Base-by-base conservation (phyloP, 352 stramenopile genomes). In the Phytopythium ostracodes region DNA sequence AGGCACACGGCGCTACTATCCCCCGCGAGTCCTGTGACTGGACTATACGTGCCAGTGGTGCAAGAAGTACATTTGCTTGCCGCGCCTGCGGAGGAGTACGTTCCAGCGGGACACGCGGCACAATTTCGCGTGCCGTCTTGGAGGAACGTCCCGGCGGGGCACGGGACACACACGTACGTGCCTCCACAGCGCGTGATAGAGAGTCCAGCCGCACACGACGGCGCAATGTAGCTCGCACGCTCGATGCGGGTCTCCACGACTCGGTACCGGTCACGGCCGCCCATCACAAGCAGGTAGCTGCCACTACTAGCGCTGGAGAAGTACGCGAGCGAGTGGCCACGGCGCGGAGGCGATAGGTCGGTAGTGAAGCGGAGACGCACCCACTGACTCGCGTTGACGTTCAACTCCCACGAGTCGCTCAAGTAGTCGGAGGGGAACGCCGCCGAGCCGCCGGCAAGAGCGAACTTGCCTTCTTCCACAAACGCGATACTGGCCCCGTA, bases 351-450 rank as follows among this genome's bases (percentile, higher is more conserved):
- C 6, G 71, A 66, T 52, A 79, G 81, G 65, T 87, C 78, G n/a
- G 55, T 58, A 0, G 68, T 56, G 60, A 88, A 88, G 20, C 68
- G 66, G 29, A 91, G 64, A 14, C 67, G 72, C 25, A 90, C 64
- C 81, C 84, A 92, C 59, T 89, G 81, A 17, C 72, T 84, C 1
- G 79, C 75, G 38, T 87, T 87, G 60, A 85, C 61, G 22, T 91
- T 88, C 49, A 89, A 66, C 56, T 91, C 84, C 84, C 84, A 92
- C 17, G 71, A 65, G 43, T 92, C 84, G 35, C 69, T 75, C 6
- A 92, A 68, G 51, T 88, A 92, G 55, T 92, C 84, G 53, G 72
- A 88, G 7, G 84, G 84, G 58, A 92, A 92, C n/a, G 71, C 75
- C 55, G 80, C 89, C 17, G 84, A 92, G 14, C 84, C 84, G 5